These are phyloP conservation scores for Wickerhamiella nectarea DNA, from an alignment of 805 yeast genomes.

Conservation along the genomic window DNA sequence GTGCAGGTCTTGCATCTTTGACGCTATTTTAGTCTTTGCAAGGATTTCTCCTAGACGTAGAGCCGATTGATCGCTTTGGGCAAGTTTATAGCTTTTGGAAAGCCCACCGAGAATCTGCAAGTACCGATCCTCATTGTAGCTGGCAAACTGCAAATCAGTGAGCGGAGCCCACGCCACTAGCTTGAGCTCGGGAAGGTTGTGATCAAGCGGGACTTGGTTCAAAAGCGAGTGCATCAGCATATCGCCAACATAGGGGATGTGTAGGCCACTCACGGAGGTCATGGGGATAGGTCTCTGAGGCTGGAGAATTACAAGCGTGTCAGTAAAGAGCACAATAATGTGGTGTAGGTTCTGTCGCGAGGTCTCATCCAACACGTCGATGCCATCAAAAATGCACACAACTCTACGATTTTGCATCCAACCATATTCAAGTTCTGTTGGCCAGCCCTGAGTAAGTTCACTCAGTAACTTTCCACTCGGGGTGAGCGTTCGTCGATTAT, in stretches of 20 bases:
- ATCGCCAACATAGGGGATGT: slow-evolving; percentile 55
- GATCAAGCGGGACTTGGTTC: slow-evolving; percentile 60
- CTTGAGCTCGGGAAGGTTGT: slow-evolving; percentile 47
- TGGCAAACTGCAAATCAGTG: slow-evolving; percentile 30
- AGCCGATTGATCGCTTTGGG: slow-evolving; percentile 21
- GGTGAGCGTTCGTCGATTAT: slow-evolving; percentile 60
- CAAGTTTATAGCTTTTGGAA: slow-evolving; percentile 18
- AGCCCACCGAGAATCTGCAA: slow-evolving; percentile 12
- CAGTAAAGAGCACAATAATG: slow-evolving; percentile 67
- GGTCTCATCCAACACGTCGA: slow-evolving; percentile 23
- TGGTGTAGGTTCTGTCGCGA: slow-evolving; percentile 28
- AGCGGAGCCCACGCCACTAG: slow-evolving; percentile 60
- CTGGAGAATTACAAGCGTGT: slow-evolving; percentile 49
- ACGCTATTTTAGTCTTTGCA: slow-evolving; percentile 56
- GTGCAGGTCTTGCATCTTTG: slow-evolving; percentile 77
- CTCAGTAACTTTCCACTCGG: slow-evolving; percentile 83
- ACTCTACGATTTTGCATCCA: slow-evolving; percentile 71
- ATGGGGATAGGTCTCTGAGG: slow-evolving; percentile 34
- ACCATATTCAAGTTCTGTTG: slow-evolving; percentile 69
- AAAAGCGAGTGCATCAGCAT: slow-evolving; percentile 79
- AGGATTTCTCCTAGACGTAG: slow-evolving; percentile 40
- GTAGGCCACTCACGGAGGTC: slow-evolving; percentile 23
- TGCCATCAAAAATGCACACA: slow-evolving; percentile 53
- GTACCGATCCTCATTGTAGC: slow-evolving; percentile 13
- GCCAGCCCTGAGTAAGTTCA: slow-evolving; percentile 80